phyloP scores from a whole-genome alignment of 2,329 filamentous ascomycete genomes.

The Waltergamsia citrina region DNA sequence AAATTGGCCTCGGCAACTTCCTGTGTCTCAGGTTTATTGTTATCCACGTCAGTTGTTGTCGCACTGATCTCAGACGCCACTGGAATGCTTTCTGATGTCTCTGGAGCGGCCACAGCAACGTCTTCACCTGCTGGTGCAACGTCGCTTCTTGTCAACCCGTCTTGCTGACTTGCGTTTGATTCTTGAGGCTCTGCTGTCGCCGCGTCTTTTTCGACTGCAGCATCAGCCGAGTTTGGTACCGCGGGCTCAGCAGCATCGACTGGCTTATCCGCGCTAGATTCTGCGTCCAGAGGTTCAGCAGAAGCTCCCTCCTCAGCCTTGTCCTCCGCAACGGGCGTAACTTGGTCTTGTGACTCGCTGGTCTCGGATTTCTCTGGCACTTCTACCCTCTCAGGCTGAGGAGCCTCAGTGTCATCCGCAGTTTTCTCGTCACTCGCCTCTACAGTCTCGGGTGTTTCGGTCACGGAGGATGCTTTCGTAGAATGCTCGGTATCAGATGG shows the following conservation, averaged over 20 bases:
- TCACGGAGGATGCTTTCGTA: constrained; percentile 55
- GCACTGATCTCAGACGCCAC: background rate
- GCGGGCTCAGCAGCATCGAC: background rate
- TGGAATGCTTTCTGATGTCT: background rate
- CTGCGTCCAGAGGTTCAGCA: background rate
- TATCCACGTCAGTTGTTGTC: background rate
- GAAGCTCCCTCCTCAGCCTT: background rate
- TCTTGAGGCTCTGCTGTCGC: background rate
- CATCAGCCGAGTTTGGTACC: background rate
- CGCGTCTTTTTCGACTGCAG: background rate
- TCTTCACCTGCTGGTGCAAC: background rate
- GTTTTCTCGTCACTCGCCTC: constrained; percentile 21
- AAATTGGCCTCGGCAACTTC: background rate
- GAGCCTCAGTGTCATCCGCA: too few relatives aligned
- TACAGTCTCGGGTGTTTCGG: constrained; percentile 51
- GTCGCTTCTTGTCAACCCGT: background rate
- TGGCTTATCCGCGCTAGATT: background rate
- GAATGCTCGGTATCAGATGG: constrained; percentile 48
- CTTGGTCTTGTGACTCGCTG: background rate
- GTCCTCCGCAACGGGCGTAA: background rate
- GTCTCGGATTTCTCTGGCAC: background rate
- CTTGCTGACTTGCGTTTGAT: background rate
- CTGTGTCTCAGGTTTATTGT: background rate
- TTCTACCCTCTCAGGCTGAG: too few relatives aligned
- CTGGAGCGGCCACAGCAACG: background rate